phyloP scores from a whole-genome alignment of 768 basidiomycete genomes.

The Lentinula guzmanii region DNA sequence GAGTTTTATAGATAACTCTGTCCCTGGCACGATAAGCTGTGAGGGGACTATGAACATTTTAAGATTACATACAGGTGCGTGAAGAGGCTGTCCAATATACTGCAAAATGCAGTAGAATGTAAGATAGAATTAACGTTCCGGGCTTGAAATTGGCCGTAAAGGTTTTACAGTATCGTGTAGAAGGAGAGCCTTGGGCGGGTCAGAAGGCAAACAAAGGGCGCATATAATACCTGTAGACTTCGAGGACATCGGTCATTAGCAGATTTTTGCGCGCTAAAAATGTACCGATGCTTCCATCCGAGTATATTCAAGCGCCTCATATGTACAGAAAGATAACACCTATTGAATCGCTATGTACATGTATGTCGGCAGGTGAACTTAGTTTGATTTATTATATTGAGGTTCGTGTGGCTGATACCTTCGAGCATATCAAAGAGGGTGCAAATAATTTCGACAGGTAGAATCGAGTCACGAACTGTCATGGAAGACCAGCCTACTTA shows the following conservation, averaged over 20 bases:
- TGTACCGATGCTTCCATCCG: not conserved
- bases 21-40: not conserved
- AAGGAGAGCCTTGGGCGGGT: not conserved
- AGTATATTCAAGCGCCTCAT: not conserved
- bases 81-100: not conserved
- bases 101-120: not conserved
- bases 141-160: not conserved
- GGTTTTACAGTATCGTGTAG: not conserved
- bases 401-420: not conserved
- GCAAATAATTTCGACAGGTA: not conserved
- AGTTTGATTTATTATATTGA: too few relatives aligned
- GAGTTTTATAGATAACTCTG: not conserved
- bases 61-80: not conserved
- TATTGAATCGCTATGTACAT: too few relatives aligned
- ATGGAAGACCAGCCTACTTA: too few relatives aligned
- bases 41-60: not conserved
- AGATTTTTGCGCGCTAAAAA: not conserved
- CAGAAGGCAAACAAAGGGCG: not conserved
- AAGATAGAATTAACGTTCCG: not conserved
- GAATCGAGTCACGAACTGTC: not conserved
- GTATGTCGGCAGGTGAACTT: too few relatives aligned
- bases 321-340: too few relatives aligned
- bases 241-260: not conserved
- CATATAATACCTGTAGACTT: not conserved
- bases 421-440: not conserved